phyloP scores from a whole-genome alignment of 768 basidiomycete species.

The Mycena indigotica region DNA sequence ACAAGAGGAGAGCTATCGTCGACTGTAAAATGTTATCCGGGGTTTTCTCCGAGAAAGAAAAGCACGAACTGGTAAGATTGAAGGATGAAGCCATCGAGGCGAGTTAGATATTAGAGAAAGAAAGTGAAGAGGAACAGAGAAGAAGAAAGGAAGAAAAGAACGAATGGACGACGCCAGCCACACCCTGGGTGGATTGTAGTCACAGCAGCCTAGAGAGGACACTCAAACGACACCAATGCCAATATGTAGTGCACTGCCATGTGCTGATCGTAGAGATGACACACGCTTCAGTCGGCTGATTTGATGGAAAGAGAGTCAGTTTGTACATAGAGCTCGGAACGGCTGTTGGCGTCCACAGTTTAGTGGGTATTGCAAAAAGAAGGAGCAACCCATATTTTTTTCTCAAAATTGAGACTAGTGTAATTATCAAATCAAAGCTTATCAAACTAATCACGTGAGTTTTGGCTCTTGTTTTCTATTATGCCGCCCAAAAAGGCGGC shows the following conservation, averaged over 20 bases:
- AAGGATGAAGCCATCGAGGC: constrained; percentile 52
- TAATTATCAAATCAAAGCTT: no score
- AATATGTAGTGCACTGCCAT: neutral
- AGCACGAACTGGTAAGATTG: constrained; percentile 42
- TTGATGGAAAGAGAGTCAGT: neutral
- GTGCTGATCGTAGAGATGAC: neutral
- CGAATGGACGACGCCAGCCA: constrained; percentile 22
- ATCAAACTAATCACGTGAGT: no score
- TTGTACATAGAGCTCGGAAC: no score
- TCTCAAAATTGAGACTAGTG: no score
- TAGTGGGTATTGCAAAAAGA: no score
- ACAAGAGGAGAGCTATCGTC: constrained; percentile 61
- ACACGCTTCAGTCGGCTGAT: neutral
- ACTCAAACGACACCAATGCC: neutral
- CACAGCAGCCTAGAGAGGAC: neutral
- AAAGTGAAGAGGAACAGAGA: no score
- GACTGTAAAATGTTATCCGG: constrained; percentile 36
- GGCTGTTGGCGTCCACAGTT: no score
- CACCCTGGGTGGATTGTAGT: constrained; percentile 11
- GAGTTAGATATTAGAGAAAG: constrained; percentile 24
- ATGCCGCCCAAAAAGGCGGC: constrained; percentile 32
- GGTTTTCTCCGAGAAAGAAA: neutral
- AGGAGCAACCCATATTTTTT: no score
- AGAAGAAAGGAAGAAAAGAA: constrained; percentile 15
- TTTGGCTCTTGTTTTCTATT: neutral